These are phyloP conservation scores for Calonectria pteridis DNA, from an alignment of 2,329 filamentous ascomycete genomes.

Conservation along the genomic window DNA sequence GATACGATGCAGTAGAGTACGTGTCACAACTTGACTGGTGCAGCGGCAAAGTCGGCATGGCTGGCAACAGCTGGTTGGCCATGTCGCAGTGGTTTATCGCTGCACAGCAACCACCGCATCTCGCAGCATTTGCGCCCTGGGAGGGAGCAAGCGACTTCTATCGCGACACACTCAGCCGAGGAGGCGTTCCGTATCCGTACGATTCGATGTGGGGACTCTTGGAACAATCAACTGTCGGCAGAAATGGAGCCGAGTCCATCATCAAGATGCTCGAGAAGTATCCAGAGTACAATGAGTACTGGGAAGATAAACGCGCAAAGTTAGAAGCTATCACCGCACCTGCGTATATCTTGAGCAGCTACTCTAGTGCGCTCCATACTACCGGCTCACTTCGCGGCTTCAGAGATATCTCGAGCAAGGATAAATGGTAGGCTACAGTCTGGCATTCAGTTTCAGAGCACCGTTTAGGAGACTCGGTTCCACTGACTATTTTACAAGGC, in stretches of 20 bases:
- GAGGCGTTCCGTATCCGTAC: slow-evolving; percentile 6
- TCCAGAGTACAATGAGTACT: neutral
- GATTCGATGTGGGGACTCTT: neutral
- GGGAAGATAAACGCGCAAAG: slow-evolving; percentile 30
- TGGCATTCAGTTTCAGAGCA: no score
- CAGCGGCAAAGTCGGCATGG: neutral
- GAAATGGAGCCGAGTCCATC: neutral
- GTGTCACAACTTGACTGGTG: neutral
- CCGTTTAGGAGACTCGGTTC: no score
- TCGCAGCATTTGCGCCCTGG: neutral
- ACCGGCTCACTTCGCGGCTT: slow-evolving; percentile 39
- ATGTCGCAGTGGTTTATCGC: neutral
- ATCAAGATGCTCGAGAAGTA: neutral
- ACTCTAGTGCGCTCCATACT: slow-evolving; percentile 39
- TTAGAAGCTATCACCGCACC: slow-evolving; percentile 37
- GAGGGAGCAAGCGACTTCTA: slow-evolving; percentile 11
- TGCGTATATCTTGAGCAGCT: slow-evolving; percentile 40
- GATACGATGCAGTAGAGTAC: neutral
- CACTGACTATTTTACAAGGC: neutral
- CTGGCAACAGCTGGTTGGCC: neutral
- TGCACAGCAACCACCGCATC: no score
- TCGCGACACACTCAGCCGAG: slow-evolving; percentile 18
- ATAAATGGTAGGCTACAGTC: neutral
- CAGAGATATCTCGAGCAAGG: slow-evolving; percentile 14
- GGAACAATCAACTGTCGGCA: neutral